These are phyloP conservation scores for Lactarius vividus DNA, from an alignment of 768 basidiomycete genomes.

Conservation along the genomic window DNA sequence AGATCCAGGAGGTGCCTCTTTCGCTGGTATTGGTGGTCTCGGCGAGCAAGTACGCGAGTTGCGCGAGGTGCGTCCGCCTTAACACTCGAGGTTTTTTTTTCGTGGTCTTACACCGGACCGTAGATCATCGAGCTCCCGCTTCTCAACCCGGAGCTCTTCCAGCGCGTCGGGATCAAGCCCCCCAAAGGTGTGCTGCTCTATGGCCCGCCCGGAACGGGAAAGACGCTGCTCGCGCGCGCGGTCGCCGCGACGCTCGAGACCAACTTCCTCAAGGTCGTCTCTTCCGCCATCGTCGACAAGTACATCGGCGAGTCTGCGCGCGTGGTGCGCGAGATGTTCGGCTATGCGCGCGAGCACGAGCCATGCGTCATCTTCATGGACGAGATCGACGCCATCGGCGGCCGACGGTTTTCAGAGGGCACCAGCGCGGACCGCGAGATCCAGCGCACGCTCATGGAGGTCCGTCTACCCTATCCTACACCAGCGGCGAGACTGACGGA, in stretches of 20 bases:
- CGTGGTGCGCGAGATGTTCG: slow-evolving; percentile 98
- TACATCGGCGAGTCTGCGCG: slow-evolving; percentile 98
- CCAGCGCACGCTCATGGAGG: slow-evolving; percentile 98
- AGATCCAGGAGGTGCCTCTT: slow-evolving; percentile 92
- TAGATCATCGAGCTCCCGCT: slow-evolving; percentile 96
- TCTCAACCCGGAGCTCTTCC: slow-evolving; percentile 90
- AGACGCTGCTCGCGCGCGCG: slow-evolving; percentile 91
- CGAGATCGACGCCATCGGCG: slow-evolving; percentile 97
- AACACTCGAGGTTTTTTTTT: not conserved
- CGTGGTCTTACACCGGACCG: not conserved
- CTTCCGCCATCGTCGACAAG: slow-evolving; percentile 96
- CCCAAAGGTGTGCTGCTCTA: slow-evolving; percentile 96
- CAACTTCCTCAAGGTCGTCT: slow-evolving; percentile 98
- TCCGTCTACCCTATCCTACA: slow-evolving; percentile 31
- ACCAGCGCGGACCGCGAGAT: slow-evolving; percentile 99
- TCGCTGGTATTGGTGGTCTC: slow-evolving; percentile 95
- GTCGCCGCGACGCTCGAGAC: slow-evolving; percentile 94
- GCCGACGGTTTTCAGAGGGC: slow-evolving; percentile 85
- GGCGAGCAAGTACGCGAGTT: slow-evolving; percentile 95
- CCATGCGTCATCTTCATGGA: slow-evolving; percentile 99
- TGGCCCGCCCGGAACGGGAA: slow-evolving; percentile 95
- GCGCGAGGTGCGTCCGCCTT: slow-evolving; percentile 66
- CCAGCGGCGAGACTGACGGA: not conserved
- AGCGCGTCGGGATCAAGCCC: slow-evolving; percentile 93
- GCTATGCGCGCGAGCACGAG: slow-evolving; percentile 95